Base-by-base conservation (phyloP, 2,329 filamentous ascomycete genomes). In the Pyrenochaeta sp. region DNA sequence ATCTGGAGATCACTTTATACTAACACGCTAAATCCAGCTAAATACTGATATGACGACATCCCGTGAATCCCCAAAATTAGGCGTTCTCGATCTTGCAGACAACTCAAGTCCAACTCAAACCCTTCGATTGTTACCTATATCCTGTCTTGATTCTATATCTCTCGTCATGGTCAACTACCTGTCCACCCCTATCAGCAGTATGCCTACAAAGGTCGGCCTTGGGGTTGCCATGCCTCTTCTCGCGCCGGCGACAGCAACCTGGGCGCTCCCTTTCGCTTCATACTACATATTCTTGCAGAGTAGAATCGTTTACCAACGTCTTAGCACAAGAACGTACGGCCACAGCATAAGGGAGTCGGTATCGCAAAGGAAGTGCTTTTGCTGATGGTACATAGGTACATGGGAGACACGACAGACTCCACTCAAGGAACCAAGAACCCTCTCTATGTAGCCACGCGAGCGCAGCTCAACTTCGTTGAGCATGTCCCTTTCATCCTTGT, bases 381-480 rank as follows among this genome's bases (percentile, higher is more conserved):
- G 39, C 60, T 68, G 40, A 62, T 43, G n/a, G 11, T 41, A 11
- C 10, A 35, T 48, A 72, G 63, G 20, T 55, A 49, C 43, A 53
- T 74, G 54, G 72, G 73, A 42, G 67, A 75, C 49, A 64, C 42
- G 6, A 43, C 41, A 5, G 60, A 67, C 41, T 11, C 45, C 0
- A 47, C 50, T 1, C 31, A 66, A 33, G 62, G 64, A 9, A 49
- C 33, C 18, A 45, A 52, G 9, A 67, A 74, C 48, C 64, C 70
- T 20, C 68, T 81, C 17, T 72, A 72, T 51, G 60, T 78, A 29
- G 71, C 73, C 6, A 66, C 58, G 10, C 72, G 78, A 32, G 64
- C 68, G 23, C 76, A 79, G 49, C 55, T 65, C 27, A 81, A 80
- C 49, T 81, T 79, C 57, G 51, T 74, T 30, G 79, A 81, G 58